phyloP scores from a whole-genome alignment of 2,329 filamentous ascomycete species.

The Coniochaeta prunicola region DNA sequence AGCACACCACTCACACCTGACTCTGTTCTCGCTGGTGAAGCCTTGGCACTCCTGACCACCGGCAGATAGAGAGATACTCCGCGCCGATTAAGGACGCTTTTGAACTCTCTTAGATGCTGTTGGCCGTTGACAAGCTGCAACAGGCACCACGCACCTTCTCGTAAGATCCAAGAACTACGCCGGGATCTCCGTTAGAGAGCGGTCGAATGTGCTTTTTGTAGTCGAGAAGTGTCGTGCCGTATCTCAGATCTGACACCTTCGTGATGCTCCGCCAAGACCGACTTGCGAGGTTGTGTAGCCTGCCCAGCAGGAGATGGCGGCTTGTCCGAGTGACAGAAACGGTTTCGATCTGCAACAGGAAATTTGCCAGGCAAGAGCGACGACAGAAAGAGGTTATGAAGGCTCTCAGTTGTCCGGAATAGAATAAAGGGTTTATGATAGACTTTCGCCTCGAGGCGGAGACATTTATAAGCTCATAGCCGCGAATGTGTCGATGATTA shows the following conservation, averaged over 20 bases:
- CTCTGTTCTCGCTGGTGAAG: background rate
- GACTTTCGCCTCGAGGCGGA: background rate
- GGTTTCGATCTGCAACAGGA: background rate
- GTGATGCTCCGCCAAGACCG: constrained; percentile 1
- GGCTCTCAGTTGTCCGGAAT: background rate
- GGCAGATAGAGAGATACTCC: background rate
- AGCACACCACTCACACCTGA: background rate
- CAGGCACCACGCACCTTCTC: background rate
- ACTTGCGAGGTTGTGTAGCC: constrained; percentile 2
- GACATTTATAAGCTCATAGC: background rate
- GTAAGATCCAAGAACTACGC: background rate
- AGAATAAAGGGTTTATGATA: background rate
- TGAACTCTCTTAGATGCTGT: background rate
- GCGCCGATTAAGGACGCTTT: background rate
- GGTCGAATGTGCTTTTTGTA: background rate
- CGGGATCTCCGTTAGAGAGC: background rate
- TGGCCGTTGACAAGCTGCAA: background rate
- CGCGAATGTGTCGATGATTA: background rate
- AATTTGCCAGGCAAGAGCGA: background rate
- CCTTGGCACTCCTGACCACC: background rate
- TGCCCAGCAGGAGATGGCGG: background rate
- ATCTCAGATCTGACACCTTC: background rate
- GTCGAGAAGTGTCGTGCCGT: background rate
- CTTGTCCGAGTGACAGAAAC: constrained; percentile 1
- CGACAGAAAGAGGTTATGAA: background rate